Evolutionary conservation across 768 basidiomycete genomes (phyloP).

Genomic region (Suillus tomentosus): DNA sequence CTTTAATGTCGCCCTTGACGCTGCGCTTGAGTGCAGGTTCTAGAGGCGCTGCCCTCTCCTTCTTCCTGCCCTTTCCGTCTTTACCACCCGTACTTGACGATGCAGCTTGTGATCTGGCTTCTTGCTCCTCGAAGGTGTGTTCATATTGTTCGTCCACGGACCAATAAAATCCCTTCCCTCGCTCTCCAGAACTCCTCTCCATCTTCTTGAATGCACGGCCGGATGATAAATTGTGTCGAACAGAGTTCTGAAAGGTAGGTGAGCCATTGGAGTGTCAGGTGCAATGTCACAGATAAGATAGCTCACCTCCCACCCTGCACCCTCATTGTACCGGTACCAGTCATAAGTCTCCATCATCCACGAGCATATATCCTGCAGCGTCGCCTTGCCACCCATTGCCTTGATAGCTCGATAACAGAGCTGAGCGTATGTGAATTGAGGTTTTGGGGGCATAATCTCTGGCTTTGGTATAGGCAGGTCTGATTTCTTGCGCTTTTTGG

Average conservation of each 20-base stretch:
- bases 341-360: conserved; percentile 91
- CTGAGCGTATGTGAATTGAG: conserved; percentile 87
- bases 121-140: conserved; percentile 71
- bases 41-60: conserved; percentile 52
- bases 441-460: conserved; percentile 85
- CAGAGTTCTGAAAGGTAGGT: conserved; percentile 67
- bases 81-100: conserved; percentile 34
- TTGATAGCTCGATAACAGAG: conserved; percentile 90
- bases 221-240: conserved; percentile 93
- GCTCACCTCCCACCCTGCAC: conserved; percentile 87
- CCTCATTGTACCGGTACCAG: conserved; percentile 86
- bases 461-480: conserved; percentile 49
- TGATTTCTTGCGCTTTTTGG: conserved; percentile 76
- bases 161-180: conserved; percentile 94
- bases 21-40: conserved; percentile 74
- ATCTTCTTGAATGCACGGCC: conserved; percentile 90
- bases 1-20: conserved; percentile 63
- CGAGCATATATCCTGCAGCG: conserved; percentile 85
- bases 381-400: conserved; percentile 80
- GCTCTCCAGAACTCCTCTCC: conserved; percentile 80
- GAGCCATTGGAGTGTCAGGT: conserved; percentile 3
- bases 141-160: conserved; percentile 77
- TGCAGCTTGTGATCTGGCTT: conserved; percentile 45
- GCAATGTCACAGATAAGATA: conserved; percentile 4
- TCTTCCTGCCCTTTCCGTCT: conserved; percentile 52